Evolutionary conservation across 169 alveolate genomes (phyloP).

Genomic region (Miamiensis avidus): DNA sequence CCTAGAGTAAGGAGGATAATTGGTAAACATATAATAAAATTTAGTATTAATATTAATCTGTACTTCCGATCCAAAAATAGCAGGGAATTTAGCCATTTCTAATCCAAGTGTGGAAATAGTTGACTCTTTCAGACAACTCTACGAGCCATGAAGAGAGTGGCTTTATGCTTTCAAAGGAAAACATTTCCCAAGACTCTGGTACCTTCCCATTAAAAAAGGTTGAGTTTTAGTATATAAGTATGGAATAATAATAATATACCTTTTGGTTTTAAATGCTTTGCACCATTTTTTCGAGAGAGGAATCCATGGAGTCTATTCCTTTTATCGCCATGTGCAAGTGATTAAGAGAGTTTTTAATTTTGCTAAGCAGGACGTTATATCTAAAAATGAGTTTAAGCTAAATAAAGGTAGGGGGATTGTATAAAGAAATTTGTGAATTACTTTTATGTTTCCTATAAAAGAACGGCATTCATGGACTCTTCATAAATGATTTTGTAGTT

Average conservation of each 20-base stretch:
- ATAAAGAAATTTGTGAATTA: not conserved
- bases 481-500: slow-evolving; percentile 85
- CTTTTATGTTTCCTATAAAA: slow-evolving; percentile 72
- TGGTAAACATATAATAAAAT: too few relatives aligned
- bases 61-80: slow-evolving; percentile 84
- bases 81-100: slow-evolving; percentile 83
- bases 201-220: too few relatives aligned
- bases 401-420: too few relatives aligned
- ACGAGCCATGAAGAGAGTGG: slow-evolving; percentile 85
- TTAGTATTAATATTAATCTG: too few relatives aligned
- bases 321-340: slow-evolving; percentile 75
- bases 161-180: slow-evolving; percentile 65
- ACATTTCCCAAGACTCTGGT: slow-evolving; percentile 73
- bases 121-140: slow-evolving; percentile 80
- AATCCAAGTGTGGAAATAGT: slow-evolving; percentile 81
- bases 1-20: not conserved
- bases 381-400: slow-evolving; percentile 54
- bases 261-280: slow-evolving; percentile 52
- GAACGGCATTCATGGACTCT: slow-evolving; percentile 87
- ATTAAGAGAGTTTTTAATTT: slow-evolving; percentile 63
- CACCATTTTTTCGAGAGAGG: slow-evolving; percentile 74
- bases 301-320: slow-evolving; percentile 85
- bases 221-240: too few relatives aligned
- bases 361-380: slow-evolving; percentile 73
- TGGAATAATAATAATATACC: too few relatives aligned